Percentiles rank a stretch among this genome's conserved stretches.
Evolutionary conservation across 2,329 filamentous ascomycete species (phyloP).

Genomic region (Periconia macrospinosa): DNA sequence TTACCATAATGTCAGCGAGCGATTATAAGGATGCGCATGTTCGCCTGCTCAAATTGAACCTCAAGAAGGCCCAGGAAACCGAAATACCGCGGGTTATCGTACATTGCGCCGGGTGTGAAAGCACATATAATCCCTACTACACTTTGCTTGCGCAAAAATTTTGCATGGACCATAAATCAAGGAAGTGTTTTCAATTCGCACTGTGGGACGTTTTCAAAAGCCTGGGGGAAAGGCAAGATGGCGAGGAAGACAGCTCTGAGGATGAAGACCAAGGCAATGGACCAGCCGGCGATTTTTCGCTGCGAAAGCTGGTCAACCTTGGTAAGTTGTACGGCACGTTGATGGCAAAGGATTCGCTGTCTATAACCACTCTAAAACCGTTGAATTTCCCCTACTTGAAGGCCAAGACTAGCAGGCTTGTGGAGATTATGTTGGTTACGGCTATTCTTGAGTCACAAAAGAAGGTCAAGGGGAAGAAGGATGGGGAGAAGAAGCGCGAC

Average conservation of each 20-base stretch:
- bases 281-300: constrained; percentile 50
- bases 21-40: constrained; percentile 83
- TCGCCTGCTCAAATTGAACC: constrained; percentile 75
- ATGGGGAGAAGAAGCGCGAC: constrained; percentile 43
- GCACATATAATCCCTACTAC: constrained; percentile 90
- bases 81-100: constrained; percentile 88
- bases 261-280: constrained; percentile 59
- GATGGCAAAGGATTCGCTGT: constrained; percentile 61
- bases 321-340: constrained; percentile 68
- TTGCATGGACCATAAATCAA: constrained; percentile 72
- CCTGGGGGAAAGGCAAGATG: constrained; percentile 76
- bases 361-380: constrained; percentile 63
- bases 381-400: constrained; percentile 80
- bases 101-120: constrained; percentile 82
- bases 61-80: constrained; percentile 83
- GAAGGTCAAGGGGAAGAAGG: constrained; percentile 42
- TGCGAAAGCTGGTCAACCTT: constrained; percentile 66
- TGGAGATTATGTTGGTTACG: constrained; percentile 78
- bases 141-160: constrained; percentile 79
- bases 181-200: constrained; percentile 83
- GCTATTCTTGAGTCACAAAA: constrained; percentile 69
- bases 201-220: constrained; percentile 84
- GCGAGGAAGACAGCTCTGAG: constrained; percentile 60
- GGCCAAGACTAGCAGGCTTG: constrained; percentile 73
- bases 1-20: constrained; percentile 81